A percentile compares a stretch with the other conserved stretches of the same genome.
These are phyloP conservation scores for Talaromyces thailandensis DNA, from an alignment of 495 filamentous ascomycete species.

Conservation along the genomic window DNA sequence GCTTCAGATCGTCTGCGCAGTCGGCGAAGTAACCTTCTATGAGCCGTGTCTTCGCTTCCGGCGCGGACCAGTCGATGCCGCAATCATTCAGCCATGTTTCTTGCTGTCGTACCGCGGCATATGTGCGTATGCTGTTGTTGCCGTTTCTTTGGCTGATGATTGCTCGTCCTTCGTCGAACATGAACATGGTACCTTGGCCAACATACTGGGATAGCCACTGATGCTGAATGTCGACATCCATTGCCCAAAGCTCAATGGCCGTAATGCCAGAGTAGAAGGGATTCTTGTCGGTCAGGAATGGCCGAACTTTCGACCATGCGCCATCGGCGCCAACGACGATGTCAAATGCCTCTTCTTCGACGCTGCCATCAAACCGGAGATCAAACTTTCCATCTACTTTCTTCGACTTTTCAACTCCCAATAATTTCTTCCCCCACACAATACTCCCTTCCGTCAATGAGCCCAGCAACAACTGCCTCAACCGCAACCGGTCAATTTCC, in stretches of 20 bases:
- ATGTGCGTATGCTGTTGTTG: conserved; percentile 32
- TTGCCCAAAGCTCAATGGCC: conserved; percentile 24
- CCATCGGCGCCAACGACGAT: conserved; percentile 56
- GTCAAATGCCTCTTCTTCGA: conserved; percentile 25
- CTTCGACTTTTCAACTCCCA: conserved; percentile 12
- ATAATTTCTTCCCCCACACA: conserved; percentile 16
- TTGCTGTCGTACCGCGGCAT: conserved; percentile 14
- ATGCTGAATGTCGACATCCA: conserved; percentile 18
- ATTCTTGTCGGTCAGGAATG: conserved; percentile 31
- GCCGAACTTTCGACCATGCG: conserved; percentile 47
- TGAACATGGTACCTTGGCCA: conserved; percentile 36
- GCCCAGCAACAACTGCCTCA: conserved; percentile 20
- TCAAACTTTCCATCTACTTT: conserved; percentile 6
- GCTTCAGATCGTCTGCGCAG: conserved; percentile 11
- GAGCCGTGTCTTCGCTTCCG: conserved; percentile 9
- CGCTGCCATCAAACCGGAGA: conserved; percentile 11
- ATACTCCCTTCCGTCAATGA: conserved; percentile 14
- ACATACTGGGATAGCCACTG: conserved; percentile 27
- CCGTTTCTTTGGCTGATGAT: conserved; percentile 36
- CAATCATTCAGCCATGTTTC: conserved; percentile 31
- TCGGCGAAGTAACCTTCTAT: conserved; percentile 10
- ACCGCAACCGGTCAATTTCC: conserved; percentile 21
- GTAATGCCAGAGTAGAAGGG: conserved; percentile 42
- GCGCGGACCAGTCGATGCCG: conserved; percentile 16
- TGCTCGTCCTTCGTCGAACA: conserved; percentile 27